phyloP scores from a whole-genome alignment of 2,329 filamentous ascomycete species.

The Colletotrichum costaricense region DNA sequence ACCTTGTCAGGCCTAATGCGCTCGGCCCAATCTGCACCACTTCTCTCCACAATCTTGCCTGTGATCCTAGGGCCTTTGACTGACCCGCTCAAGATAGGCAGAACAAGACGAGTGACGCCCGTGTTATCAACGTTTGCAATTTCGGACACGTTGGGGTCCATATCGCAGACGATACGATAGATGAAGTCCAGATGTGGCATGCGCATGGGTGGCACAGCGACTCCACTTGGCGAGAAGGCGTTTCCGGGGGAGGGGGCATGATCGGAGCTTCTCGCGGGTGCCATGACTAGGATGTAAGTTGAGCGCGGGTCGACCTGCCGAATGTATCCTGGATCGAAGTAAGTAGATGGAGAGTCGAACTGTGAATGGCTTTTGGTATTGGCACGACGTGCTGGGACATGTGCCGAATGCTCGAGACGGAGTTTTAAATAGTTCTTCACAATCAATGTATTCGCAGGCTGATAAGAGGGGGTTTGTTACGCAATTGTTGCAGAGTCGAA shows the following conservation, averaged over 20 bases:
- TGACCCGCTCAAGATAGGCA: slow-evolving; percentile 38
- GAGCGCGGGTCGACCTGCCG: neutral
- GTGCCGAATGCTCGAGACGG: neutral
- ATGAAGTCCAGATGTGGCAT: slow-evolving; percentile 39
- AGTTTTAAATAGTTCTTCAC: neutral
- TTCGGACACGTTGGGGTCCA: slow-evolving; percentile 32
- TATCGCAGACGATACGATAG: slow-evolving; percentile 39
- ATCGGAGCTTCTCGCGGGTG: neutral
- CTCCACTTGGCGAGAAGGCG: slow-evolving; percentile 31
- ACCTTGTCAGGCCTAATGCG: slow-evolving; percentile 32
- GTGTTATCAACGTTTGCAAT: slow-evolving; percentile 36
- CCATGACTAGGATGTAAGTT: neutral
- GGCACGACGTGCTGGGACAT: neutral
- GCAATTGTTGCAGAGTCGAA: neutral
- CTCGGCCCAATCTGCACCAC: slow-evolving; percentile 39
- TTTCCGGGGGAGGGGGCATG: slow-evolving; percentile 35
- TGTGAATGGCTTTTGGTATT: neutral
- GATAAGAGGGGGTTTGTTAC: neutral
- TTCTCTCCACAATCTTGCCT: slow-evolving; percentile 38
- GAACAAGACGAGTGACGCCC: slow-evolving; percentile 33
- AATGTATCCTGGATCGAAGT: neutral
- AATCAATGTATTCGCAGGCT: neutral
- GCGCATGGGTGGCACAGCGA: slow-evolving; percentile 36
- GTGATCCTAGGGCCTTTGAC: slow-evolving; percentile 36
- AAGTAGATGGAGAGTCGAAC: neutral